Conservation (phyloP, 306 rosid genomes). For the Acacia crassicarpa region DNA sequence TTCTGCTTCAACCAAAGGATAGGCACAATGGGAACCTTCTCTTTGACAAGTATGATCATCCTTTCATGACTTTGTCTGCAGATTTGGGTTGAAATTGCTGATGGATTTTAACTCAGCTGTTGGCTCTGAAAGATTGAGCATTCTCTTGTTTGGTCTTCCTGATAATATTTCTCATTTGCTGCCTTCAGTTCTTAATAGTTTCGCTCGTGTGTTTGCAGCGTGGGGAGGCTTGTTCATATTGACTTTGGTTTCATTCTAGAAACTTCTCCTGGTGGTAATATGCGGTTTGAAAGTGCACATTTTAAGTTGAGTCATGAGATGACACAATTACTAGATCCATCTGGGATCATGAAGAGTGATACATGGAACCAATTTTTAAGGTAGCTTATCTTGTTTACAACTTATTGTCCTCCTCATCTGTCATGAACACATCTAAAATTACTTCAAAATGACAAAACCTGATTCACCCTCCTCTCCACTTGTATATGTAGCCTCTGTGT, state of each 20-base stretch:
- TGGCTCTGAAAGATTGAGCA: background rate
- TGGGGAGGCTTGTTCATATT: slow-evolving; percentile 56
- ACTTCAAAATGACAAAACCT: slow-evolving; percentile 24
- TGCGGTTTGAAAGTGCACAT: slow-evolving; percentile 80
- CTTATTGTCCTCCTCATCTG: background rate
- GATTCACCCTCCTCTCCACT: background rate
- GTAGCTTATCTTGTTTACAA: slow-evolving; percentile 32
- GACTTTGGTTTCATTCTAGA: slow-evolving; percentile 97
- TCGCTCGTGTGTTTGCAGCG: slow-evolving; percentile 53
- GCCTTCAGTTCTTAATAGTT: background rate
- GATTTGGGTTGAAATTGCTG: slow-evolving; percentile 21
- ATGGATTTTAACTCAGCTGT: slow-evolving; percentile 22
- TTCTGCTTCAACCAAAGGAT: slow-evolving; percentile 98
- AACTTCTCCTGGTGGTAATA: slow-evolving; percentile 95
- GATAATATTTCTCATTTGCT: background rate
- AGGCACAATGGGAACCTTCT: slow-evolving; percentile 97
- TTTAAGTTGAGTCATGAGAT: slow-evolving; percentile 99
- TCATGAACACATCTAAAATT: background rate
- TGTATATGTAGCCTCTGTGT: slow-evolving; percentile 69
- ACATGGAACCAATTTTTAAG: slow-evolving; percentile 71
- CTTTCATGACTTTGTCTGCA: background rate
- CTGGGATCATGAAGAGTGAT: slow-evolving; percentile 43
- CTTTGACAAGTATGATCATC: slow-evolving; percentile 64
- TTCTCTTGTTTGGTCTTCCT: background rate
- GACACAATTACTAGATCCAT: slow-evolving; percentile 97